These are phyloP conservation scores for Trichodelitschia bisporula DNA, from an alignment of 495 filamentous ascomycete genomes.

Conservation along the genomic window DNA sequence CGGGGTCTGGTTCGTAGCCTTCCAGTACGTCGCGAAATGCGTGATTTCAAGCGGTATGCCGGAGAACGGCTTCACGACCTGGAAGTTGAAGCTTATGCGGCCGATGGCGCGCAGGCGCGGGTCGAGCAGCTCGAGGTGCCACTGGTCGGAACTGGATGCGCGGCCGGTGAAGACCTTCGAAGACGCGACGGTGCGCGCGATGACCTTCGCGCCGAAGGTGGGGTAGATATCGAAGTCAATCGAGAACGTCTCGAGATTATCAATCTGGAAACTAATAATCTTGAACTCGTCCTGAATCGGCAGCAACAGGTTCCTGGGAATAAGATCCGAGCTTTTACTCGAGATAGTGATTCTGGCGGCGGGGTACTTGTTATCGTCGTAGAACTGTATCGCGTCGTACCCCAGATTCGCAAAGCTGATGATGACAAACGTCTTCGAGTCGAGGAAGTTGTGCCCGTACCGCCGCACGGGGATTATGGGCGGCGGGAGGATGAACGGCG, in stretches of 20 bases:
- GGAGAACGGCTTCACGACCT: constrained; percentile 88
- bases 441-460: constrained; percentile 95
- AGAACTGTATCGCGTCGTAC: constrained; percentile 58
- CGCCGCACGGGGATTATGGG: constrained; percentile 85
- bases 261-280: constrained; percentile 83
- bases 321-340: constrained; percentile 82
- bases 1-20: constrained; percentile 33
- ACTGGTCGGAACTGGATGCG: constrained; percentile 50
- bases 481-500: constrained; percentile 74
- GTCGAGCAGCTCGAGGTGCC: constrained; percentile 76
- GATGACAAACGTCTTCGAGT: constrained; percentile 85
- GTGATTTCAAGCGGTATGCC: constrained; percentile 90
- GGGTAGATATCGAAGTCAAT: constrained; percentile 97
- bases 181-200: constrained; percentile 80
- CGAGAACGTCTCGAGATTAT: constrained; percentile 72
- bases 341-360: constrained; percentile 89
- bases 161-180: constrained; percentile 59
- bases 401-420: constrained; percentile 56
- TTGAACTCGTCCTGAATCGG: constrained; percentile 90
- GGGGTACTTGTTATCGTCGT: constrained; percentile 86
- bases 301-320: constrained; percentile 81
- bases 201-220: constrained; percentile 89
- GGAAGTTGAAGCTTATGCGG: constrained; percentile 75
- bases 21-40: constrained; percentile 98
- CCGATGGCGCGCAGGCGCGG: constrained; percentile 82